Conservation (phyloP, 169 alveolate species). For the Cytauxzoon felis region DNA sequence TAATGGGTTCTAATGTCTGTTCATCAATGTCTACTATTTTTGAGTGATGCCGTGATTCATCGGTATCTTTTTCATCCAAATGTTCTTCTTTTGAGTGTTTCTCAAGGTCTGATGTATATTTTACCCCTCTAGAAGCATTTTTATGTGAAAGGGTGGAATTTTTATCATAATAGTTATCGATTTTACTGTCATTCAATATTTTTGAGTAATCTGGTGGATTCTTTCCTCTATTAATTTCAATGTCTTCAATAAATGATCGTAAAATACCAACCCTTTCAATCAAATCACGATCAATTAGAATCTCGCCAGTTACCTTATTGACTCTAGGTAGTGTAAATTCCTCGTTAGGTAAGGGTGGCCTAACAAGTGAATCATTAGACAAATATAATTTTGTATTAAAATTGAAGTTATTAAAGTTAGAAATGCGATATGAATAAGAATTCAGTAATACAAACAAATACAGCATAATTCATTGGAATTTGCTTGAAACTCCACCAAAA, state of each 20-base stretch:
- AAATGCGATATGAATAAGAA: too few relatives aligned
- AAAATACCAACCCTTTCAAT: conserved; percentile 51
- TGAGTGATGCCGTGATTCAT: background rate
- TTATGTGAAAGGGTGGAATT: too few relatives aligned
- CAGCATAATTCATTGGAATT: too few relatives aligned
- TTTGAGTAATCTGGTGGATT: background rate
- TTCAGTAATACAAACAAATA: too few relatives aligned
- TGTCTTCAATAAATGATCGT: conserved; percentile 45
- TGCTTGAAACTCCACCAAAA: too few relatives aligned
- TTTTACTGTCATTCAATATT: background rate
- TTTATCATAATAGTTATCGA: too few relatives aligned
- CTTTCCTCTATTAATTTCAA: conserved; percentile 54
- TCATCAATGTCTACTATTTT: conserved; percentile 48
- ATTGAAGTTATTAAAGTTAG: too few relatives aligned
- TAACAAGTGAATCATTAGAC: conserved; percentile 20
- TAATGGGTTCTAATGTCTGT: conserved; percentile 39
- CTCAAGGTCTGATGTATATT: conserved; percentile 13
- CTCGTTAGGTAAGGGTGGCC: conserved; percentile 58
- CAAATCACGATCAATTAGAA: conserved; percentile 45
- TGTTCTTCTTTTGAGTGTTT: background rate
- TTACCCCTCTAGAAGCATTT: background rate
- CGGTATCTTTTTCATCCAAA: background rate
- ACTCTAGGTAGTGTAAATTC: conserved; percentile 44
- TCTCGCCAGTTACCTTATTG: conserved; percentile 42
- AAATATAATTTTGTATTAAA: background rate